A percentile compares a stretch with the other conserved stretches of the same genome.
Conservation (phyloP, 176 grass and related monocot genomes). For the Oryza coarctata region DNA sequence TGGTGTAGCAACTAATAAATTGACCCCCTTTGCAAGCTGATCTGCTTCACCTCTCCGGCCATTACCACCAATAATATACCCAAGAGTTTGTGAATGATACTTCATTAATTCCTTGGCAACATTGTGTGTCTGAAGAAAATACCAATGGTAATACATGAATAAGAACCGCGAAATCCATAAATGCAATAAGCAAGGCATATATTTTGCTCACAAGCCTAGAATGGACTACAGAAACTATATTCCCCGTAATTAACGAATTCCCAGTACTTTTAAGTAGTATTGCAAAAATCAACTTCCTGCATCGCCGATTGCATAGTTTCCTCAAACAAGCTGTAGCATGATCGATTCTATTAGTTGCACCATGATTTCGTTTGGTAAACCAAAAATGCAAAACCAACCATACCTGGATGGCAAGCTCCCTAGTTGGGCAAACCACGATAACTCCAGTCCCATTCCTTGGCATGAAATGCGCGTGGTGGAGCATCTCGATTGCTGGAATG, state of each 20-base stretch:
- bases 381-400: neutral
- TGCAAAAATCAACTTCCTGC: neutral
- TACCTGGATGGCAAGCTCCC: constrained; percentile 83
- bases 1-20: constrained; percentile 91
- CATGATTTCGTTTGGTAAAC: neutral
- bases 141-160: neutral
- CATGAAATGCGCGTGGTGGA: constrained; percentile 51
- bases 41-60: constrained; percentile 77
- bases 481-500: constrained; percentile 65
- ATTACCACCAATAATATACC: constrained; percentile 84
- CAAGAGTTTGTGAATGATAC: constrained; percentile 87
- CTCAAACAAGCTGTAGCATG: neutral
- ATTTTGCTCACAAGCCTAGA: neutral
- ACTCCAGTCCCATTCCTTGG: constrained; percentile 72
- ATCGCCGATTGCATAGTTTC: neutral
- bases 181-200: neutral
- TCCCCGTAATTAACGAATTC: neutral
- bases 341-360: neutral
- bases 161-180: neutral
- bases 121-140: constrained; percentile 71
- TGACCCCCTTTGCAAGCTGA: constrained; percentile 80
- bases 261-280: neutral
- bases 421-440: constrained; percentile 69
- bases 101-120: constrained; percentile 94
- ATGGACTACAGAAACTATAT: neutral